Evolutionary conservation across 805 yeast genomes (phyloP).

Genomic region (Dipodascus albidus): DNA sequence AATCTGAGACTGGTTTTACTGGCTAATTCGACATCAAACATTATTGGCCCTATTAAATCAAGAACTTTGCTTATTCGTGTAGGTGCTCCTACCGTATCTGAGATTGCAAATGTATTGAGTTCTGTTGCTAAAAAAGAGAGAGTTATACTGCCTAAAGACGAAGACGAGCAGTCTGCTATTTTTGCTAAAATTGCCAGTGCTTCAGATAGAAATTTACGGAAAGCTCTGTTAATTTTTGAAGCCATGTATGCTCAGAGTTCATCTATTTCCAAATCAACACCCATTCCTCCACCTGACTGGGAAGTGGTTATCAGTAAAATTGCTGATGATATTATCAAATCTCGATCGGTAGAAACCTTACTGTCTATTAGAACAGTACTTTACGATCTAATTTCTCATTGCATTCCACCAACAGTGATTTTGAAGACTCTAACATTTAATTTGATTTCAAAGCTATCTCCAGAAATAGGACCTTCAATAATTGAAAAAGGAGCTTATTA

Average conservation of each 20-base stretch:
- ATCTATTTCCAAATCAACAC: constrained; percentile 27
- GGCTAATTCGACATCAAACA: constrained; percentile 82
- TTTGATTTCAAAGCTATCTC: constrained; percentile 22
- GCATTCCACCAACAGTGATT: constrained; percentile 81
- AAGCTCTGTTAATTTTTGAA: constrained; percentile 69
- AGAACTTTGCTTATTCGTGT: constrained; percentile 83
- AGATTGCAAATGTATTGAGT: constrained; percentile 44
- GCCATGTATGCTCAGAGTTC: constrained; percentile 40
- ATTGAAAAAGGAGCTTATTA: constrained; percentile 46
- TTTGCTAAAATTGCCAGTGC: constrained; percentile 41
- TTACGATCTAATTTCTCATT: constrained; percentile 84
- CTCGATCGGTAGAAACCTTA: constrained; percentile 46
- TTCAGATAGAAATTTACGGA: constrained; percentile 63
- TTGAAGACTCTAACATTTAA: constrained; percentile 43
- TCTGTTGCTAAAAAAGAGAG: constrained; percentile 48
- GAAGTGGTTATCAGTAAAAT: constrained; percentile 60
- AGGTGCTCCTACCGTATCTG: constrained; percentile 62
- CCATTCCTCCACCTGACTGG: constrained; percentile 77
- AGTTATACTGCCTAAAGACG: constrained; percentile 27
- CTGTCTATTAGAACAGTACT: constrained; percentile 45
- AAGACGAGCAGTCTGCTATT: constrained; percentile 32
- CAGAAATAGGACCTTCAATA: constrained; percentile 19
- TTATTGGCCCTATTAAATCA: constrained; percentile 88
- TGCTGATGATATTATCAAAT: constrained; percentile 46
- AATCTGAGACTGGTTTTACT: constrained; percentile 76